phyloP scores from a whole-genome alignment of 2,329 filamentous ascomycete species.

The Aspergillus aculeatinus region DNA sequence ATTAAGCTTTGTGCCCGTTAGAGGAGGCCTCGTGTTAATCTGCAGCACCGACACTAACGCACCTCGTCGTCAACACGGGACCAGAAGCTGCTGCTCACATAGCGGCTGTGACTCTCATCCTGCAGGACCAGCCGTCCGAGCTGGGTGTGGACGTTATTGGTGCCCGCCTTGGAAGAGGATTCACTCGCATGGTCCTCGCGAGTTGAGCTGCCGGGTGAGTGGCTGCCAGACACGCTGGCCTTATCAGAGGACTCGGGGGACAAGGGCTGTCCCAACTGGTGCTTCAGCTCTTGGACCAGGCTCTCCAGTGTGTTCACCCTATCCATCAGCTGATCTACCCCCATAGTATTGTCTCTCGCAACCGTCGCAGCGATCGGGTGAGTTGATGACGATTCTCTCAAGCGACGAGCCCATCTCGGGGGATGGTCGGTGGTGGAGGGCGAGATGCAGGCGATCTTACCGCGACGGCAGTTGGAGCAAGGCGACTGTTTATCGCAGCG shows the following conservation, averaged over 20 bases:
- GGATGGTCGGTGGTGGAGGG: conserved; percentile 50
- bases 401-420: conserved; percentile 28
- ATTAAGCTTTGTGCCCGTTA: background rate
- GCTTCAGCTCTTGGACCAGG: background rate
- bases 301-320: background rate
- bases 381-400: background rate
- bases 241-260: background rate
- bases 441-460: conserved; percentile 53
- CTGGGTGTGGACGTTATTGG: background rate
- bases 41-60: background rate
- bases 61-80: background rate
- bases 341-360: background rate
- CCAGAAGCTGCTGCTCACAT: background rate
- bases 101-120: background rate
- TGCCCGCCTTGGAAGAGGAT: background rate
- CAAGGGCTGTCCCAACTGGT: background rate
- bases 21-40: background rate
- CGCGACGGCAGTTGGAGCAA: conserved; percentile 58
- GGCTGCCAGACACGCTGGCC: background rate
- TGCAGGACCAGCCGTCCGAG: background rate
- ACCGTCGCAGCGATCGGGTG: background rate
- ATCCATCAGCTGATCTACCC: background rate
- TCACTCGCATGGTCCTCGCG: background rate
- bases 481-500: conserved; percentile 56
- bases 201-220: background rate